Evolutionary conservation across 225 moss, liverwort and hornwort species (phyloP), one percentile per base, ranked within the genome.

Genomic region (Straminergon stramineum): DNA sequence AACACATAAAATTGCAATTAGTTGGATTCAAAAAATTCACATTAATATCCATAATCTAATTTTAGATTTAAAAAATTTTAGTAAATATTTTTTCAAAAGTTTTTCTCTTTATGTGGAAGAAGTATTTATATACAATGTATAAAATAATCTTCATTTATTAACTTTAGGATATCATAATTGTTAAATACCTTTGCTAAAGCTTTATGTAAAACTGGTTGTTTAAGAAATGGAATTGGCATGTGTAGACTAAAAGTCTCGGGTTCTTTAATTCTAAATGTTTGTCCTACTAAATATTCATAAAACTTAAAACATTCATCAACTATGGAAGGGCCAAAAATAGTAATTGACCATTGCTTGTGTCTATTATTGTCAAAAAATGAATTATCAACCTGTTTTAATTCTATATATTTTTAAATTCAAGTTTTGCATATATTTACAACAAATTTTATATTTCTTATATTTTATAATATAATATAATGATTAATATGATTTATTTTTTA

Each of bases 221-320:
- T 95, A 18, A 95, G 75, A 62, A 92, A 90, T 14, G 93, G 92
- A 87, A 93, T 93, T 20, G 92, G 76, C 60, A 97, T 82, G 32
- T 95, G 92, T 52, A 97, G 6, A 83, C 94, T 97, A 64, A 96
- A 62, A 45, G 70, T 90, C 56, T 97, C 91, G 5, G 81, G 90
- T 66, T 95, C 94, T 69, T 48, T 77, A 7, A 94, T 93, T 32
- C 92, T 67, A n/a, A 92, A 84, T 74, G 94, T 91, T 74, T 93
- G 81, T 19, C 94, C 91, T 5, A 84, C 61, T 24, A 97, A 73
- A 53, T 96, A 90, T 77, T 94, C 90, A 55, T 95, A 97, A 22
- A 96, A 95, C 1, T 94, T 91, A 20, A 60, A 91, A 60, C 90
- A 92, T 88, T 92, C 91, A 75, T 91, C 24, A 31, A 14, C 84